Evolutionary conservation across 106 monocot genomes (phyloP), one percentile per base, ranked within the genome.

Genomic region (Hemerocallis citrina): DNA sequence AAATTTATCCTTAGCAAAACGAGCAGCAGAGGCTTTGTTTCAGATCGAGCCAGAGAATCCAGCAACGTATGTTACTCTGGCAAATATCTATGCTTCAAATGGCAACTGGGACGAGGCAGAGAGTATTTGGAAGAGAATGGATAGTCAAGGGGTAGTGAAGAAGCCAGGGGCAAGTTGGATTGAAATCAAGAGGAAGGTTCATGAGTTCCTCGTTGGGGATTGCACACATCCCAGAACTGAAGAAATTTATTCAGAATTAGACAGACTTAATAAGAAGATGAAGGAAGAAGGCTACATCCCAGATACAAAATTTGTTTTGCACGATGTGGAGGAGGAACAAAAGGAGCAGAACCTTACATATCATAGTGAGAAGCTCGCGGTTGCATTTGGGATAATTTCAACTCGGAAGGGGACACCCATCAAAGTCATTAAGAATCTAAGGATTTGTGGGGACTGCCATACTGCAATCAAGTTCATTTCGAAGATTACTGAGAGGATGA

Each of bases 251-350:
- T 31, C 13, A 12, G 34, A 52, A 5, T 38, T 70, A 29, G 70
- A 52, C 6, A 52, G 30, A 9, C 52, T 70, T n/a, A 40, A 70
- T 22, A 62, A 41, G 34, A 70, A 23, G 39, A 62, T 70, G 70
- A 70, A 62, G 52, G 52, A 52, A 49, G 13, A 41, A 52, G 70
- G 61, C 32, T 70, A 70, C 42, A 62, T 62, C 11, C 41, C 70
- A 16, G 70, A 70, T 50, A 70, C 52, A 1, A 52, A 62, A 14
- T 70, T 52, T 47, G 70, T 70, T 40, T 38, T 70, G 12, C 61
- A 70, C 42, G 70, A 70, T 70, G 41, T 70, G 37, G 70, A 70
- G 30, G 70, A 70, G 31, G 70, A 70, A 54, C 70, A 70, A 20
- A 70, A 70, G 49, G 70, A 70, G 70, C 28, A 40, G 35, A 62